Evolutionary conservation across 768 basidiomycete genomes (phyloP).

Genomic region (Pleurotus eryngii): DNA sequence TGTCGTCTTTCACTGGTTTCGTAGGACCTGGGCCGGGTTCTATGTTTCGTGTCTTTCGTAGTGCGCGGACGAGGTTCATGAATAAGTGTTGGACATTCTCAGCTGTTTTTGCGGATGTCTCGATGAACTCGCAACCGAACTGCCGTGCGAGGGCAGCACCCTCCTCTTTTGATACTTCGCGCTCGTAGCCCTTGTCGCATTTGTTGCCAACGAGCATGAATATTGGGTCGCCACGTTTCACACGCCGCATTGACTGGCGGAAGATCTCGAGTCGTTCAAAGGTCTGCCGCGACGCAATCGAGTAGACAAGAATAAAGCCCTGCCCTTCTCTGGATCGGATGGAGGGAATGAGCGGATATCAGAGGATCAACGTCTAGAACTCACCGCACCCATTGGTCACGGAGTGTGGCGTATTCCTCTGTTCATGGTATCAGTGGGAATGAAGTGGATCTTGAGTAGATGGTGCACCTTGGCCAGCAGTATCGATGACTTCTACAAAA

Average conservation of each 20-base stretch:
- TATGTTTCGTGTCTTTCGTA: slow-evolving; percentile 69
- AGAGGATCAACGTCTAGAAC: slow-evolving; percentile 24
- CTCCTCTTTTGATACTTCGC: slow-evolving; percentile 90
- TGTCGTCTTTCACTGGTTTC: slow-evolving; percentile 41
- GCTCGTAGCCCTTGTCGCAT: slow-evolving; percentile 85
- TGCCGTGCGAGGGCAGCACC: slow-evolving; percentile 76
- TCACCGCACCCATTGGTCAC: slow-evolving; percentile 98
- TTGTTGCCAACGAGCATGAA: slow-evolving; percentile 98
- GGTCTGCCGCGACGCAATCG: slow-evolving; percentile 89
- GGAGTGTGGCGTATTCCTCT: slow-evolving; percentile 97
- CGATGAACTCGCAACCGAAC: slow-evolving; percentile 91
- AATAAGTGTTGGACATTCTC: slow-evolving; percentile 91
- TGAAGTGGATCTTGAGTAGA: slow-evolving; percentile 1
- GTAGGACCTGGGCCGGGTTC: slow-evolving; percentile 41
- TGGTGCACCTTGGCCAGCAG: slow-evolving; percentile 88
- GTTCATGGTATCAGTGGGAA: slow-evolving; percentile 13
- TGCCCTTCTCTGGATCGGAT: slow-evolving; percentile 74
- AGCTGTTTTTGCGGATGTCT: slow-evolving; percentile 95
- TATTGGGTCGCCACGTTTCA: slow-evolving; percentile 80
- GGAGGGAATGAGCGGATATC: slow-evolving; percentile 10
- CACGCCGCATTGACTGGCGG: slow-evolving; percentile 84
- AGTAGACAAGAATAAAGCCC: slow-evolving; percentile 97
- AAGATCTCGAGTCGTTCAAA: slow-evolving; percentile 90
- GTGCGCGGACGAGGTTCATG: slow-evolving; percentile 77
- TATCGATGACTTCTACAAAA: slow-evolving; percentile 95